These are phyloP conservation scores for Amanita rubescens DNA, from an alignment of 768 basidiomycete species.

Conservation along the genomic window DNA sequence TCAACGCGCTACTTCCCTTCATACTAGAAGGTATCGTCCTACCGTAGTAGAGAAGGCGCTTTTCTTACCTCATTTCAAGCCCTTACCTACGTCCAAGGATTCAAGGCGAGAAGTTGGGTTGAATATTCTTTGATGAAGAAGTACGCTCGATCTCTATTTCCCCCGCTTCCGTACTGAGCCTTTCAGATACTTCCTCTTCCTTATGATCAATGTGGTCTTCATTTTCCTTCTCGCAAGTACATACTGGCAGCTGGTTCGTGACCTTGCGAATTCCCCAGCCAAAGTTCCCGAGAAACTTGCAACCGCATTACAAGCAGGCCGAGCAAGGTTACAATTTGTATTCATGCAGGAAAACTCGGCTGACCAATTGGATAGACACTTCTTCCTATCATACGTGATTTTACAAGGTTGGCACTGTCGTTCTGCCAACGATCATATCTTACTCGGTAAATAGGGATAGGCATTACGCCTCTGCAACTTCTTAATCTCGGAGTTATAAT, in stretches of 20 bases:
- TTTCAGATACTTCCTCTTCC: slow-evolving; percentile 84
- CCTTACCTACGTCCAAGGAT: slow-evolving; percentile 87
- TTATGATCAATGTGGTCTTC: slow-evolving; percentile 88
- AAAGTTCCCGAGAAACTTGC: slow-evolving; percentile 94
- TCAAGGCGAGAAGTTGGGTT: slow-evolving; percentile 83
- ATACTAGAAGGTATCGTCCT: slow-evolving; percentile 64
- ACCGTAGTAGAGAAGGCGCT: neutral
- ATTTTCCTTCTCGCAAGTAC: slow-evolving; percentile 90
- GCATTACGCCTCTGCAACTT: slow-evolving; percentile 93
- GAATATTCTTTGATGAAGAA: slow-evolving; percentile 91
- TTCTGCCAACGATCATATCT: slow-evolving; percentile 3
- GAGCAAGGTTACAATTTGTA: slow-evolving; percentile 46
- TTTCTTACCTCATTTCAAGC: slow-evolving; percentile 22
- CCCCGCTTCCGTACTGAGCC: slow-evolving; percentile 3
- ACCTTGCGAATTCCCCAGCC: slow-evolving; percentile 88
- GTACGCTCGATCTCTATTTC: slow-evolving; percentile 32
- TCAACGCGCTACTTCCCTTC: slow-evolving; percentile 88
- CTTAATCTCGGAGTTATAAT: slow-evolving; percentile 87
- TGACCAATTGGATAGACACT: slow-evolving; percentile 41
- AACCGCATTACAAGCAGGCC: slow-evolving; percentile 67
- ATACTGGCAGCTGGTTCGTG: slow-evolving; percentile 85
- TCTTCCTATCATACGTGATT: slow-evolving; percentile 80
- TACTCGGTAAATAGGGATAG: slow-evolving; percentile 48
- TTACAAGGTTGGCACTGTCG: slow-evolving; percentile 51
- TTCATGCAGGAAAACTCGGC: slow-evolving; percentile 4